phyloP scores from a whole-genome alignment of 139 green algal species.

The Chlorella sp. region DNA sequence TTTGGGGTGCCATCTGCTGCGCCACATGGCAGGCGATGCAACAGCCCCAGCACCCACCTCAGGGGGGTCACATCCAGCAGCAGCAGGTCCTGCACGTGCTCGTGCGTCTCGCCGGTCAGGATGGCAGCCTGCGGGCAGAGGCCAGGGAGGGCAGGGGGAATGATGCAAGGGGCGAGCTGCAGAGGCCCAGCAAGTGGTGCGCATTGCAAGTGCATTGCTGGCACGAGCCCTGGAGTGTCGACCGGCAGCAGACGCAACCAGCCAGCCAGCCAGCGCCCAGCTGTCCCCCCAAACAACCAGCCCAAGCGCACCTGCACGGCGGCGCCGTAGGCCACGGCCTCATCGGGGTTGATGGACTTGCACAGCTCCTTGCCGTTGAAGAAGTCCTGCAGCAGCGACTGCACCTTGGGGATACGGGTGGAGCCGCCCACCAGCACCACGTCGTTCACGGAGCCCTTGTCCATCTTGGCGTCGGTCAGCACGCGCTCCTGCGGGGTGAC shows the following conservation, averaged over 20 bases:
- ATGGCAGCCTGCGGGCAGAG: slow-evolving; percentile 89
- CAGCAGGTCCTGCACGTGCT: slow-evolving; percentile 99
- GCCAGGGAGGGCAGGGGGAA: too few relatives aligned
- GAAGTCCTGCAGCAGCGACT: slow-evolving; percentile 97
- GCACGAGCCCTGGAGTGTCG: too few relatives aligned
- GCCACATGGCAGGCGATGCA: slow-evolving; percentile 46
- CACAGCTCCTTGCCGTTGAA: slow-evolving; percentile 99
- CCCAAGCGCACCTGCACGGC: slow-evolving; percentile 78
- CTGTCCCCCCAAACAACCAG: too few relatives aligned
- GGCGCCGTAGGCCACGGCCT: slow-evolving; percentile 98
- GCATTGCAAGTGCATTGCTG: too few relatives aligned
- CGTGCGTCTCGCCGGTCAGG: slow-evolving; percentile 89
- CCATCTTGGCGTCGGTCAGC: slow-evolving; percentile 98
- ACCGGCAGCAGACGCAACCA: too few relatives aligned
- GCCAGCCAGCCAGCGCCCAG: too few relatives aligned
- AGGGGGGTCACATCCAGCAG: slow-evolving; percentile 98
- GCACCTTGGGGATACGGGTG: slow-evolving; percentile 99
- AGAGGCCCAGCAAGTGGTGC: too few relatives aligned
- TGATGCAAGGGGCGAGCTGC: too few relatives aligned
- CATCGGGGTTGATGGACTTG: slow-evolving; percentile 99
- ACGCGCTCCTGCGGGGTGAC: slow-evolving; percentile 83
- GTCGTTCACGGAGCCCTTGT: slow-evolving; percentile 91
- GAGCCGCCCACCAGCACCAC: slow-evolving; percentile 96
- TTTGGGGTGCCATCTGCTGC: too few relatives aligned
- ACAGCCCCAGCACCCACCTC: not conserved